phyloP scores from a whole-genome alignment of 768 basidiomycete species.

The Pulveroboletus sp. region DNA sequence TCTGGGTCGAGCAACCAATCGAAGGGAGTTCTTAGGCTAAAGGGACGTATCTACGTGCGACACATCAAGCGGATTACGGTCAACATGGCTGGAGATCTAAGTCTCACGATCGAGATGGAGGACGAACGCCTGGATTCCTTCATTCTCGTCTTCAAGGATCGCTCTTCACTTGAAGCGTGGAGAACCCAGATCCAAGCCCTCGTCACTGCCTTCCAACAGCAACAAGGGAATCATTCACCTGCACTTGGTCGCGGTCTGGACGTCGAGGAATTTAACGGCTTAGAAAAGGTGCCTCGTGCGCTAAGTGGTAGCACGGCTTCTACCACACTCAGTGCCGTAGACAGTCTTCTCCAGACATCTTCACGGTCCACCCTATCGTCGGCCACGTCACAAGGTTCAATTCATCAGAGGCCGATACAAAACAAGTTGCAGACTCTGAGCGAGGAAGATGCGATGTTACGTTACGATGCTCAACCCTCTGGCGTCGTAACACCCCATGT shows the following conservation, averaged over 20 bases:
- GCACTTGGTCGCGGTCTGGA: constrained; percentile 40
- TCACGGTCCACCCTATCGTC: constrained; percentile 69
- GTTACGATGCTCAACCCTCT: constrained; percentile 47
- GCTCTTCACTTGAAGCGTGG: constrained; percentile 87
- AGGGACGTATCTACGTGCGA: constrained; percentile 92
- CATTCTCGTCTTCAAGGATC: constrained; percentile 92
- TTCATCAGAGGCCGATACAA: constrained; percentile 32
- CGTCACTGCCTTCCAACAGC: constrained; percentile 64
- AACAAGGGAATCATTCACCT: constrained; percentile 32
- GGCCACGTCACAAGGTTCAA: constrained; percentile 65
- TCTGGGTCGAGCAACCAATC: constrained; percentile 29
- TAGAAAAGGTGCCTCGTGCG: constrained; percentile 71
- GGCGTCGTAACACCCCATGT: constrained; percentile 65
- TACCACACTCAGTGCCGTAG: constrained; percentile 55
- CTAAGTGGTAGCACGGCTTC: constrained; percentile 67
- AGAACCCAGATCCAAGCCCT: constrained; percentile 75
- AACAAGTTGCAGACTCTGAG: constrained; percentile 60
- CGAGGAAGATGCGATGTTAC: constrained; percentile 63
- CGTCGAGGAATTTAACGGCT: constrained; percentile 76
- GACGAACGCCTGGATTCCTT: constrained; percentile 91
- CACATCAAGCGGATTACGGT: constrained; percentile 90
- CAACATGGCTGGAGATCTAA: constrained; percentile 78
- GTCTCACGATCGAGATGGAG: constrained; percentile 96
- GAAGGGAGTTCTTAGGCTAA: constrained; percentile 78
- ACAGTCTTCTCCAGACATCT: constrained; percentile 63